Evolutionary conservation across 2,329 filamentous ascomycete genomes (phyloP).

Genomic region (Trichoderma atrobrunneum): DNA sequence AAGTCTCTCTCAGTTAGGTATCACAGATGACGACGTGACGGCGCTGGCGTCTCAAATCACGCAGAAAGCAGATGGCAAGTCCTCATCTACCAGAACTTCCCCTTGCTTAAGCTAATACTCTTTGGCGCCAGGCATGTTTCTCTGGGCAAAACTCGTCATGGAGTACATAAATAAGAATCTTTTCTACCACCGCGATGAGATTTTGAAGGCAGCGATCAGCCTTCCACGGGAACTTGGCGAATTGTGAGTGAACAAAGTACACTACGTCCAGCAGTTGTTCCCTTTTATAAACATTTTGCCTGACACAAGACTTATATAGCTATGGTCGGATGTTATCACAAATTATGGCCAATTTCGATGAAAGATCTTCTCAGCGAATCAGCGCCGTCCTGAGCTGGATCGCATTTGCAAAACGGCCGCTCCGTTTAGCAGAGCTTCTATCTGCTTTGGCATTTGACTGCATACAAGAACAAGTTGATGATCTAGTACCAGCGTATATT

Average conservation of each 20-base stretch:
- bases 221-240: conserved; percentile 27
- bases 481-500: conserved; percentile 26
- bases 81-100: neutral
- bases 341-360: conserved; percentile 26
- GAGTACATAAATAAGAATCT: conserved; percentile 34
- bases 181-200: conserved; percentile 24
- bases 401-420: conserved; percentile 35
- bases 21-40: conserved; percentile 23
- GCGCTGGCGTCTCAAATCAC: conserved; percentile 20
- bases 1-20: neutral
- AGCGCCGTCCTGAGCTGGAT: conserved; percentile 36
- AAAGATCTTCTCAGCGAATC: conserved; percentile 29
- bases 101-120: neutral
- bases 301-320: conserved; percentile 25
- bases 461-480: neutral
- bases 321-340: conserved; percentile 31
- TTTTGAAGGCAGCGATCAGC: conserved; percentile 24
- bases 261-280: neutral
- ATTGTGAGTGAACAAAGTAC: neutral
- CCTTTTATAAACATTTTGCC: neutral
- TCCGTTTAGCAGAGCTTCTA: conserved; percentile 33
- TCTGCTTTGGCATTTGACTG: conserved; percentile 33
- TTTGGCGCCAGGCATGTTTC: conserved; percentile 35
- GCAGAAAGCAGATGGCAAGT: conserved; percentile 29
- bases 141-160: conserved; percentile 36